Evolutionary conservation across 2,329 filamentous ascomycete genomes (phyloP), one percentile per base, ranked within the genome.

Genomic region (Cryphonectria nitschkei): DNA sequence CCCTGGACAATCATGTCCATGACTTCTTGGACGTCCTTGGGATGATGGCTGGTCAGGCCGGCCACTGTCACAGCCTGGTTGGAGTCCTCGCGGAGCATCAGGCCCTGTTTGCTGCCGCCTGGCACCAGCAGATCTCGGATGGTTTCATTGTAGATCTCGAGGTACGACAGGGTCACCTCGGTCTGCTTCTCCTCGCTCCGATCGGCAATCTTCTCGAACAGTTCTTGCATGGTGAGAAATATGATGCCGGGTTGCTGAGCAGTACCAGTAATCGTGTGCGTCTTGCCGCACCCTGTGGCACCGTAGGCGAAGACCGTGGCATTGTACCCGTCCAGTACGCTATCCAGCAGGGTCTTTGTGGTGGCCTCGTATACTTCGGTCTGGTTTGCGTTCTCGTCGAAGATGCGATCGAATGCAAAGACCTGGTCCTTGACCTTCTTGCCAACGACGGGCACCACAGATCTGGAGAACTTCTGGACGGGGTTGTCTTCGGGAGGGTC

Each of bases 1-100:
- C 96, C 96, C 79, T 91, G 89, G 69, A 99, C 92, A 78, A 99
- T 98, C 88, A 99, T 98, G 78, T 99, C 95, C 96, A 99, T 99
- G 77, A 99, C 96, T 81, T 99, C 92, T 78, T 97, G 90, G 19
- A 98, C 96, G 78, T 95, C 93, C 76, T 92, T 91, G 2, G 96
- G 96, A 74, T 93, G 92, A 79, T 98, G 94, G 77, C 94, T 98
- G 2, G 94, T 96, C 61, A 99, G 85, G 0, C 95, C 96, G 5
- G 93, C 88, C 1, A 99, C 96, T 0, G 93, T 96, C 9, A 99
- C 96, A 14, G 93, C 90, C 79, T 97, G 93, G 77, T 98, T 95
- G 70, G 93, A 92, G 83, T 99, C 96, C 81, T 99, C 96, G 64
- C 96, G 92, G 56, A 99, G 87, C 91, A 96, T 97, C 74, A 99